Evolutionary conservation across 1,139 yeast genomes (phyloP), one percentile per base, ranked within the genome.

Genomic region (Magnusiomyces tetraspermus): DNA sequence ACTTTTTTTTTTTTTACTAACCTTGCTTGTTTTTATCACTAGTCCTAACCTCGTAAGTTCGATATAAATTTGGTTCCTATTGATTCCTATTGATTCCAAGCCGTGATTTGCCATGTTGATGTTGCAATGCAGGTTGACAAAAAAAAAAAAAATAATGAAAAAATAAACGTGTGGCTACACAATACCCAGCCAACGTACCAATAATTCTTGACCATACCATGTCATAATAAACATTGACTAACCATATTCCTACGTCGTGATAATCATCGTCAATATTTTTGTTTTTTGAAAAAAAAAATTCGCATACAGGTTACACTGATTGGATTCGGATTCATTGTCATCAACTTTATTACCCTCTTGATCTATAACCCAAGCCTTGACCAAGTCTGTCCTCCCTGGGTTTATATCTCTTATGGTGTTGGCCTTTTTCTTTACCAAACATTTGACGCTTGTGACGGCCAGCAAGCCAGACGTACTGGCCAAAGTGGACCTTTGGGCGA

Each of bases 401-500:
- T 85, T 40, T 88, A 86, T 66, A 78, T 79, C 61, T 75, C 85
- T 51, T 87, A 86, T 66, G 96, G 95, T 0, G 66, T 85, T 60
- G 95, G 96, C 1, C 72, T 90, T 59, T 89, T 90, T 66, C 72
- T 89, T 76, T 90, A 90, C 67, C 97, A 90, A 66, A 90, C 97
- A 0, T 89, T 90, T 67, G 97, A 90, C 70, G 96, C 97, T 1
- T 86, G 96, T 68, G 97, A 90, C 68, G 97, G 97, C 11, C 79
- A 85, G 59, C 97, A 90, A 67, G 97, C 97, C 17, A 76, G 83
- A 53, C 78, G 92, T 63, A 90, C 97, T 1, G 95, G 95, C 17
- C 96, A 89, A 69, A 81, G 90, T 60, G 95, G 97, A 2, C 97
- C 97, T 2, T 72, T 90, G 62, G 97, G 97, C 44, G 97, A 90